These are phyloP conservation scores for Ceratocystiopsis minuta DNA, from an alignment of 2,329 filamentous ascomycete genomes.

Conservation along the genomic window DNA sequence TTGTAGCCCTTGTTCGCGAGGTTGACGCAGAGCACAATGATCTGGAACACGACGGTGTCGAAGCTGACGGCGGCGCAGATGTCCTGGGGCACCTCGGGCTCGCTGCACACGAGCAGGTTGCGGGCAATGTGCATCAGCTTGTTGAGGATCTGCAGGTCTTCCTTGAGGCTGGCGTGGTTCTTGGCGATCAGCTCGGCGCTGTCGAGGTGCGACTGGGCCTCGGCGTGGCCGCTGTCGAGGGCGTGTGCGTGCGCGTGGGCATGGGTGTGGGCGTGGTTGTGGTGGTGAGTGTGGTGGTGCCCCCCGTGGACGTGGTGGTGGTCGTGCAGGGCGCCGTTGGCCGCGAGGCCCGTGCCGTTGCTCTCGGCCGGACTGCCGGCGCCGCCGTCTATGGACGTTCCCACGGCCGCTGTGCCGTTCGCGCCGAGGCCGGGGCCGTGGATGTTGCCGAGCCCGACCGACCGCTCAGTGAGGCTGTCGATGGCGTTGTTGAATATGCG, in stretches of 20 bases:
- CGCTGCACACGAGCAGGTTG: conserved; percentile 45
- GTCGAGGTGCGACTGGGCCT: conserved; percentile 17
- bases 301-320: conserved; percentile 1
- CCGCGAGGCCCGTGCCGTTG: neutral
- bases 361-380: neutral
- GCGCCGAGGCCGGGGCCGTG: conserved; percentile 24
- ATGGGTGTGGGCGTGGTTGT: conserved; percentile 1
- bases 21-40: conserved; percentile 47
- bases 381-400: neutral
- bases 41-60: conserved; percentile 47
- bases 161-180: conserved; percentile 41
- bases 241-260: neutral
- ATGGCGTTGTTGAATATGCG: conserved; percentile 43
- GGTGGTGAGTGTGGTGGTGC: conserved; percentile 31
- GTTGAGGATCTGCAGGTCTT: conserved; percentile 44
- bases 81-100: conserved; percentile 47
- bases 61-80: conserved; percentile 46
- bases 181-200: conserved; percentile 44
- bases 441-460: conserved; percentile 34
- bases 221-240: conserved; percentile 13
- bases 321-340: neutral
- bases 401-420: conserved; percentile 19
- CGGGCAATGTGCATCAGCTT: conserved; percentile 49
- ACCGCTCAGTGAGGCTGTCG: conserved; percentile 40
- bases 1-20: conserved; percentile 51